Evolutionary conservation across 345 rosid genomes (phyloP).

Genomic region (Limnanthes douglasii): DNA sequence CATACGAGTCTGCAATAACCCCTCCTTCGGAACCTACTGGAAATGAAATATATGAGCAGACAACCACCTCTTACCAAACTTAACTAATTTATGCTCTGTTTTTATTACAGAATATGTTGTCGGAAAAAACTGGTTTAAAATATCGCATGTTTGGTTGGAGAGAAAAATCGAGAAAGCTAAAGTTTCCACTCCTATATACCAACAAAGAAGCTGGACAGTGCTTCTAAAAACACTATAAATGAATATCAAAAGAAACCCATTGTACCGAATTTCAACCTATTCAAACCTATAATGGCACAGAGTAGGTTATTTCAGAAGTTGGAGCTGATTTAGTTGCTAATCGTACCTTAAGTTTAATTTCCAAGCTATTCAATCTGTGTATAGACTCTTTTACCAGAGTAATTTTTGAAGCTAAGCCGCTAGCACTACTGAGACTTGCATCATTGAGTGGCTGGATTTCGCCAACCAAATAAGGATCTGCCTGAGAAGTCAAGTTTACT

Average conservation of each 20-base stretch:
- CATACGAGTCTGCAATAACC: slow-evolving; percentile 40
- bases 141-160: too few relatives aligned
- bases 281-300: not conserved
- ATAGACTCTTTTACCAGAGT: slow-evolving; percentile 35
- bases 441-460: slow-evolving; percentile 53
- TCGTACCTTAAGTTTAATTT: slow-evolving; percentile 76
- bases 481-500: slow-evolving; percentile 21
- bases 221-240: too few relatives aligned
- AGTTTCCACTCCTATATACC: too few relatives aligned
- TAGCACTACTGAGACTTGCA: slow-evolving; percentile 9
- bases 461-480: slow-evolving; percentile 67
- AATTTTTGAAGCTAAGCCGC: slow-evolving; percentile 21
- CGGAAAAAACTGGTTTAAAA: too few relatives aligned
- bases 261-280: not conserved
- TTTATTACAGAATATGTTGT: too few relatives aligned
- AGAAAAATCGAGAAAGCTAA: too few relatives aligned
- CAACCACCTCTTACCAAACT: slow-evolving; percentile 8
- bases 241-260: too few relatives aligned
- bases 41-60: slow-evolving; percentile 9
- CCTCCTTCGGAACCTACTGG: slow-evolving; percentile 41
- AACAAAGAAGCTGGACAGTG: too few relatives aligned
- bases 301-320: not conserved
- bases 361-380: slow-evolving; percentile 44
- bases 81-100: not conserved
- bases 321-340: not conserved